Evolutionary conservation across 805 yeast species (phyloP), one percentile per base, ranked within the genome.

Genomic region (Brettanomyces anomalus): DNA sequence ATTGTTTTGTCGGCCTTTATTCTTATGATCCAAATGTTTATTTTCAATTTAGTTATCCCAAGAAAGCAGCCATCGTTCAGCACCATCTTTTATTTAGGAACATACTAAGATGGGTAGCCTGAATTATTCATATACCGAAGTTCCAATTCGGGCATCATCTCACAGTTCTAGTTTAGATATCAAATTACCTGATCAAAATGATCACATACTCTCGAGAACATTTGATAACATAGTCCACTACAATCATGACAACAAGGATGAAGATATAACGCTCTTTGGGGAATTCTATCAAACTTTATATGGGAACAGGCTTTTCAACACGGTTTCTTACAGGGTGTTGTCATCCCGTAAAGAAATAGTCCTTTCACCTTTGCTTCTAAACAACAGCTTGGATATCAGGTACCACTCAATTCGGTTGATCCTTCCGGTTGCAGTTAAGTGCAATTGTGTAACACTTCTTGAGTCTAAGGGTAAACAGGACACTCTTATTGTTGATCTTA

Each of bases 401-500:
- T 56, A 65, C 31, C 70, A 71, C 36, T 58, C 59, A 10, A 52
- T 76, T 7, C 50, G 61, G 40, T 54, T 76, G 42, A 49, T 51
- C 36, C 50, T 71, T 14, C 76, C 79, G 4, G 66, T 64, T 36
- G 37, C 46, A 18, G 51, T 70, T 5, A 51, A 57, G 31, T 40
- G 56, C 1, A 51, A 63, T 36, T 74, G 79, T 47, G 42, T 71
- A 2, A 47, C 64, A 0, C 47, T 72, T 3, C 43, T 58, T 8
- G 67, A 68, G 30, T 50, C 50, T 3, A 56, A 54, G 3, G 49
- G 43, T 15, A 59, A 56, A 18, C 39, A 44, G 33, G 49, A 46
- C 7, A 62, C 57, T 7, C 31, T 26, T 36, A 47, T 76, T n/a
- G 46, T 79, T 16, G 86, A 81, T 56, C 50, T 76, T 7, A 61